Base-by-base conservation (phyloP, 106 monocot genomes). In the Allium fistulosum region DNA sequence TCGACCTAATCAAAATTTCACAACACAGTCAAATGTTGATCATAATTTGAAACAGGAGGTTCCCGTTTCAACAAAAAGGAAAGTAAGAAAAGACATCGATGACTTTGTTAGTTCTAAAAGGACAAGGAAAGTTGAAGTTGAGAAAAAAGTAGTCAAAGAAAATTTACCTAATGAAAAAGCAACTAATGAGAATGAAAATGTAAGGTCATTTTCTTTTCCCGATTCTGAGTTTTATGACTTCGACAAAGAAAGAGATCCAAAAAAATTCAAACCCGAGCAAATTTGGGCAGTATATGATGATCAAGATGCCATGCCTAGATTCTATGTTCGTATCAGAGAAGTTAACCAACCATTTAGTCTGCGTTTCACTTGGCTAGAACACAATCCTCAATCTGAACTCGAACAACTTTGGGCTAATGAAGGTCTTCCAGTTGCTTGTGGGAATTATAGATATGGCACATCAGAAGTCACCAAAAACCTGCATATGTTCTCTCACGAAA, bases 171-270 rank as follows among this genome's bases (percentile, higher is more conserved):
- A 62, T 53, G 62, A 57, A 52, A 45, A 56, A 72, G 11, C 59
- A 64, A 60, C 15, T 18, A 57, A 53, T 53, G 52, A 74, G 61
- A 53, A 53, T 10, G 52, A 66, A 61, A 63, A 57, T 61, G 48
- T 17, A 0, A 59, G 58, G 4, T 48, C 71, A 4, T 85, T 78
- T 60, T 49, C 67, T 8, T 86, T 68, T 46, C 83, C 81, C 17
- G 93, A 94, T 69, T 70, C 89, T 37, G 93, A 94, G 75, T 90
- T 94, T 67, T 79, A 59, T 63, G 81, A 94, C 58, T 94, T 94
- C 49, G 84, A 84, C 0, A 51, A 76, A 52, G 61, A 69, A 26
- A 80, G 82, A 59, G 47, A 71, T 66, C 12, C 4, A 51, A 75
- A 48, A 69, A 45, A 63, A 58, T 94, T 94, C 63, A 55, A 69